Evolutionary conservation across 345 rosid species (phyloP).

Genomic region (Turnera subulata): DNA sequence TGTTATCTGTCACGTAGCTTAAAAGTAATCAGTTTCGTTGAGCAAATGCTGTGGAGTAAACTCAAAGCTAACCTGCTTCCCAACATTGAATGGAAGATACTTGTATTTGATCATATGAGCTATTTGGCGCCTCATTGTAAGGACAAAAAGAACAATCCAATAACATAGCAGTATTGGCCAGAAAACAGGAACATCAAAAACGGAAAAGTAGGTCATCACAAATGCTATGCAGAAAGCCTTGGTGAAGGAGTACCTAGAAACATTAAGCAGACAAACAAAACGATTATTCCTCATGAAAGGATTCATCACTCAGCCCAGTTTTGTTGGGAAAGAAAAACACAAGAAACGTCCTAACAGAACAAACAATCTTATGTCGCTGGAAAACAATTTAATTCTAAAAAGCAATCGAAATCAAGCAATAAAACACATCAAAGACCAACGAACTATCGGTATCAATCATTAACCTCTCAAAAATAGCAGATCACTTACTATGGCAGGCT

Average conservation of each 20-base stretch:
- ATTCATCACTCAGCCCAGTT: not conserved
- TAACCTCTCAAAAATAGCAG: no score
- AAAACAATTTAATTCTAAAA: not conserved
- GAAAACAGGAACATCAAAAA: conserved; percentile 83
- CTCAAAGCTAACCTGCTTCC: conserved; percentile 61
- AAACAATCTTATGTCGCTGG: not conserved
- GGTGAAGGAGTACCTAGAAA: conserved; percentile 76
- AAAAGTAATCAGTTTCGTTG: no score
- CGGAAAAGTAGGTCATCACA: conserved; percentile 76
- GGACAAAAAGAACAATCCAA: conserved; percentile 75
- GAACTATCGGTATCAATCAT: no score
- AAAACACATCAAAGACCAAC: not conserved
- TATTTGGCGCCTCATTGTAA: conserved; percentile 85
- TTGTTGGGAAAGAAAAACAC: not conserved
- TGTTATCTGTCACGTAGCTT: not conserved
- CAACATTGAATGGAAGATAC: conserved; percentile 69
- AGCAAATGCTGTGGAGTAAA: not conserved
- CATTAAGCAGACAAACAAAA: conserved; percentile 11
- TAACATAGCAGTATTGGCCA: conserved; percentile 89
- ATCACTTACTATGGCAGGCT: no score
- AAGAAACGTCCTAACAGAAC: conserved; percentile 5
- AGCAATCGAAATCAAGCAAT: not conserved
- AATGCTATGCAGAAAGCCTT: conserved; percentile 76
- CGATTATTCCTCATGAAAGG: conserved; percentile 3
- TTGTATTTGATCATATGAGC: conserved; percentile 91